Evolutionary conservation across 192 early-diverging fungal genomes (phyloP), one percentile per base, ranked within the genome.

Genomic region (Podila verticillata): DNA sequence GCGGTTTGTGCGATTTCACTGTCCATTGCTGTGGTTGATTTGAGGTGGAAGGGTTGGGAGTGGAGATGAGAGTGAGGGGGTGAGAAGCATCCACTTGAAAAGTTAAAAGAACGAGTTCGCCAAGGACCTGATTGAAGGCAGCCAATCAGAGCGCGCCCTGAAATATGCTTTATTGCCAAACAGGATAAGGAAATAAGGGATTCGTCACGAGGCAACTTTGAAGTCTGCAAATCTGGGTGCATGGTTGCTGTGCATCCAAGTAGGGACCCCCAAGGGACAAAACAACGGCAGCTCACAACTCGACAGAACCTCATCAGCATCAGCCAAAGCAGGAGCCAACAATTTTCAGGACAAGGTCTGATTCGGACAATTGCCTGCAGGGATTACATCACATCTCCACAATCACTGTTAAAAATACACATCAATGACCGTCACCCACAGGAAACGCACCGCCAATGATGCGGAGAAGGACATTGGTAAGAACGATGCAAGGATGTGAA

Each of bases 1-100:
- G 97, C 74, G 57, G 88, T 68, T 68, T 91, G 74, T 30, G 75
- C 70, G 35, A 75, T 65, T 61, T 93, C 92, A 48, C 82, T 86
- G 80, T 91, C 68, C 70, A 78, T 86, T 72, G 88, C 86, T 68
- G 65, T 77, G 15, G 59, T 29, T 73, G 61, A 60, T 35, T 48
- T 39, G 28, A 51, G 34, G 57, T 13, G 54, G 24, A 29, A 49
- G 48, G 31, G 58, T n/a, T 6, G 56, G 62, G 29, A 28, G 56
- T 54, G 51, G 51, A 54, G 51, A 54, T 24, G 20, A 24, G 51
- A 54, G 17, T 54, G 51, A 54, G 2, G 51, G 51, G 20, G 20
- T 54, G 51, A 54, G 20, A 26, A 26, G 22, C 24, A 54, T 7
- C 20, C 39, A 4, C 39, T 17, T 7, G 51, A n/a, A 54, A 26